These are phyloP conservation scores for Tolypocladium amazonense DNA, from an alignment of 2,329 filamentous ascomycete genomes.

Conservation along the genomic window DNA sequence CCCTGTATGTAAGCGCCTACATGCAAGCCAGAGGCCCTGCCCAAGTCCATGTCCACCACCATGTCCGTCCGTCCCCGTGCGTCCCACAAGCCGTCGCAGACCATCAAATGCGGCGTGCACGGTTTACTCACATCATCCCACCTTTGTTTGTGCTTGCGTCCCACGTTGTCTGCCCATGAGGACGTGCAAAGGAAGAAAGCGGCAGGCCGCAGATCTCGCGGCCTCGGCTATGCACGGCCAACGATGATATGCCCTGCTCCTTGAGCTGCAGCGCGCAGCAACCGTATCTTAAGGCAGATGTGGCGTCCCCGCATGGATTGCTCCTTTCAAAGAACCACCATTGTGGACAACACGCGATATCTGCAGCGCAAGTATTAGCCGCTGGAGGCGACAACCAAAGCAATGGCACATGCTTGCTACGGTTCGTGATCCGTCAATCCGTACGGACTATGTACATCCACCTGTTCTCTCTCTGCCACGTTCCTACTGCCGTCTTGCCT, in stretches of 20 bases:
- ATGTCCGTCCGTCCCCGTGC: background rate
- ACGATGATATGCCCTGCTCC: background rate
- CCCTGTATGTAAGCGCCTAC: constrained; percentile 4
- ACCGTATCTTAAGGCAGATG: constrained; percentile 1
- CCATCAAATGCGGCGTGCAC: background rate
- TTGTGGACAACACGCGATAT: background rate
- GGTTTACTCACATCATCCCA: background rate
- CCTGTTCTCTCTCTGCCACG: background rate
- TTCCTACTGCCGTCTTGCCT: background rate
- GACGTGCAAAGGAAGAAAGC: constrained; percentile 7
- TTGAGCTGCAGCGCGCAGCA: background rate
- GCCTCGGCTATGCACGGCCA: constrained; percentile 25
- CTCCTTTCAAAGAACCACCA: background rate
- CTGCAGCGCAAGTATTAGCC: background rate
- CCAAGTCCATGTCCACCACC: background rate
- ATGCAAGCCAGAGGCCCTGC: background rate
- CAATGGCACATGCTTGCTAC: background rate
- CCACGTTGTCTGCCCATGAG: background rate
- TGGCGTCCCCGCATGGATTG: constrained; percentile 2
- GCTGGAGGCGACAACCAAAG: background rate
- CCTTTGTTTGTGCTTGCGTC: background rate
- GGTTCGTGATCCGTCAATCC: background rate
- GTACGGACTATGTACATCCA: background rate
- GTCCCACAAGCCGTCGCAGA: background rate
- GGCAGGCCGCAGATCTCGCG: constrained; percentile 22